phyloP scores from a whole-genome alignment of 2,329 filamentous ascomycete genomes.

The Fusarium sterilihyphosum region DNA sequence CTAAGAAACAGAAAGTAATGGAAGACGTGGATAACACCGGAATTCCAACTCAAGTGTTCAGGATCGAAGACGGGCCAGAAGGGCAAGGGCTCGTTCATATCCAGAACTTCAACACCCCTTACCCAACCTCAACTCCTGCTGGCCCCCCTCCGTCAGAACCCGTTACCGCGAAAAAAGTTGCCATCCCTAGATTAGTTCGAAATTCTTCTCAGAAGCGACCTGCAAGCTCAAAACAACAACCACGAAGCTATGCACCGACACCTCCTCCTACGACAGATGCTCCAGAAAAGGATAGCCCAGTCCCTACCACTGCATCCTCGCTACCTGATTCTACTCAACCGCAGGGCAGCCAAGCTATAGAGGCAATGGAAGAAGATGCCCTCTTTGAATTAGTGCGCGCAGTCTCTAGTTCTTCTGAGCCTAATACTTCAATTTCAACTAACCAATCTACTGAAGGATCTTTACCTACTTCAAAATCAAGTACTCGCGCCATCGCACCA shows the following conservation, averaged over 20 bases:
- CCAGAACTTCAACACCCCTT: constrained; percentile 47
- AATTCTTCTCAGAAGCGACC: constrained; percentile 35
- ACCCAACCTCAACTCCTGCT: constrained; percentile 36
- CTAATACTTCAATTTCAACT: constrained; percentile 32
- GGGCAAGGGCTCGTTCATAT: constrained; percentile 51
- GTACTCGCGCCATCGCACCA: constrained; percentile 13
- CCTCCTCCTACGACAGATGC: constrained; percentile 54
- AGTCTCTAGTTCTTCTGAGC: constrained; percentile 32
- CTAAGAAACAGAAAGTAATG: constrained; percentile 31
- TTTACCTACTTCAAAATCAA: constrained; percentile 24
- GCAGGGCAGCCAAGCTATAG: neutral
- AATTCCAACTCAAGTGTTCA: constrained; percentile 57
- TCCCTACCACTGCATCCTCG: constrained; percentile 17
- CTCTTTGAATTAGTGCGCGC: constrained; percentile 36
- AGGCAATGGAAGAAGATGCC: constrained; percentile 21
- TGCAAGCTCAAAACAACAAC: constrained; percentile 26
- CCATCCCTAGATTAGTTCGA: constrained; percentile 7
- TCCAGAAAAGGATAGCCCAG: constrained; percentile 48
- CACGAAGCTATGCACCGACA: constrained; percentile 47
- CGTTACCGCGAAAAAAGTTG: constrained; percentile 33
- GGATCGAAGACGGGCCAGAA: constrained; percentile 49
- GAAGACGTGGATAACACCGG: constrained; percentile 50
- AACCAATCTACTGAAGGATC: constrained; percentile 24
- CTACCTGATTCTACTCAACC: constrained; percentile 15
- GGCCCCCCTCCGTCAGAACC: constrained; percentile 29